Evolutionary conservation across 345 rosid species (phyloP).

Genomic region (Arabidopsis thaliana): DNA sequence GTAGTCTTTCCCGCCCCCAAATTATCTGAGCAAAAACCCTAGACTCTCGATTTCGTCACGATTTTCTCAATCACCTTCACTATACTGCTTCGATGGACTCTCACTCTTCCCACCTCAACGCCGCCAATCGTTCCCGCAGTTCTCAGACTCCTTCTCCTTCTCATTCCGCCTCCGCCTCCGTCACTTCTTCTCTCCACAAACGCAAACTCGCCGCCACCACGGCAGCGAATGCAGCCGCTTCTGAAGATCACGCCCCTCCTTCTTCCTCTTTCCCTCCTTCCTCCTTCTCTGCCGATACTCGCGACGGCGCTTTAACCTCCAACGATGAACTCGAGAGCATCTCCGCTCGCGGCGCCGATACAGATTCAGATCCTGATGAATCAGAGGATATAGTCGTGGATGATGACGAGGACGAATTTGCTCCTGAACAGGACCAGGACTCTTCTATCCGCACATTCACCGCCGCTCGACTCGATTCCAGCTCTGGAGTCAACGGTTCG

Average conservation of each 20-base stretch:
- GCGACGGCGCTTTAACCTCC: slow-evolving; percentile 90
- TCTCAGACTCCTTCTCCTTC: slow-evolving; percentile 97
- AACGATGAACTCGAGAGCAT: slow-evolving; percentile 98
- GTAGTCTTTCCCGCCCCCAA: slow-evolving; percentile 14
- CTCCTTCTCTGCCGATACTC: slow-evolving; percentile 91
- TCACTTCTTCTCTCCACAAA: slow-evolving; percentile 90
- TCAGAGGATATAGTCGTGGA: slow-evolving; percentile 90
- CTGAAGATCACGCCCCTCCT: slow-evolving; percentile 79
- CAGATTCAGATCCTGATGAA: slow-evolving; percentile 88
- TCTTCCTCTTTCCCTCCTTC: slow-evolving; percentile 68
- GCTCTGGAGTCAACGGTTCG: slow-evolving; percentile 49
- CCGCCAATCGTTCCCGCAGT: slow-evolving; percentile 72
- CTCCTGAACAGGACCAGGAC: slow-evolving; percentile 62
- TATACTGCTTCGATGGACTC: slow-evolving; percentile 55
- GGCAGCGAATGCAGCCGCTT: slow-evolving; percentile 59
- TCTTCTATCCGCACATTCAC: slow-evolving; percentile 94
- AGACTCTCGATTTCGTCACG: slow-evolving; percentile 26
- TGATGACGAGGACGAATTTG: slow-evolving; percentile 86
- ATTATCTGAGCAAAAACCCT: slow-evolving; percentile 33
- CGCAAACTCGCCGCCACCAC: slow-evolving; percentile 78
- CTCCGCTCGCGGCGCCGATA: slow-evolving; percentile 83
- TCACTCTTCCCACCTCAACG: slow-evolving; percentile 77
- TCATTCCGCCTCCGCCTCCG: slow-evolving; percentile 97
- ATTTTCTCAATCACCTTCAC: slow-evolving; percentile 20
- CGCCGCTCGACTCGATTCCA: slow-evolving; percentile 73